Evolutionary conservation across 768 basidiomycete species (phyloP).

Genomic region (Boletus coccyginus): DNA sequence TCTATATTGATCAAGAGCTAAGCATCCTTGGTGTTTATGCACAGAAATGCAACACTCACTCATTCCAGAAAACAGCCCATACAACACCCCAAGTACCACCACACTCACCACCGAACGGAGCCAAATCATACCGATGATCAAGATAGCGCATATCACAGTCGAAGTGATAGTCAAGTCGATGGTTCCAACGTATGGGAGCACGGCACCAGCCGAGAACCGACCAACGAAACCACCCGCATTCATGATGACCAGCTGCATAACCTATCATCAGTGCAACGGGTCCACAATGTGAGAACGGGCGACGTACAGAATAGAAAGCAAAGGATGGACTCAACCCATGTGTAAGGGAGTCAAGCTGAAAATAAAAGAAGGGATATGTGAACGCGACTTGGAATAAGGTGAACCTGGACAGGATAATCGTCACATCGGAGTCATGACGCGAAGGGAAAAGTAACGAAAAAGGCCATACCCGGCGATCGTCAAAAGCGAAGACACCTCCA

Average conservation of each 20-base stretch:
- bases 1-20: conserved; percentile 19
- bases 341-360: conserved; percentile 53
- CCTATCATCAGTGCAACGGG: not conserved
- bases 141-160: conserved; percentile 31
- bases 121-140: conserved; percentile 46
- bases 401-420: conserved; percentile 9
- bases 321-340: conserved; percentile 45
- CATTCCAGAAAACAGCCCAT: conserved; percentile 48
- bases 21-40: not conserved
- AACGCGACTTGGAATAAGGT: conserved; percentile 37
- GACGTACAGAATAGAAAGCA: conserved; percentile 52
- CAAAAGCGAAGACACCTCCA: conserved; percentile 23
- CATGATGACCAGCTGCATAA: conserved; percentile 46
- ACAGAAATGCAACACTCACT: conserved; percentile 25
- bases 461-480: conserved; percentile 19
- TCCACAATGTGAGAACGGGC: not conserved
- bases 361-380: conserved; percentile 54
- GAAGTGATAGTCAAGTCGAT: conserved; percentile 42
- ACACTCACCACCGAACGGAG: conserved; percentile 38
- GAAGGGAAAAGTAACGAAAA: not conserved
- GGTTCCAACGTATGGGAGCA: conserved; percentile 41
- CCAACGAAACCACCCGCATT: conserved; percentile 50
- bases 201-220: conserved; percentile 40
- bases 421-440: not conserved
- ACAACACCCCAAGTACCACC: conserved; percentile 42